These are phyloP conservation scores for Pelargonium citronellum DNA, from an alignment of 441 rosid genomes.

Conservation along the genomic window DNA sequence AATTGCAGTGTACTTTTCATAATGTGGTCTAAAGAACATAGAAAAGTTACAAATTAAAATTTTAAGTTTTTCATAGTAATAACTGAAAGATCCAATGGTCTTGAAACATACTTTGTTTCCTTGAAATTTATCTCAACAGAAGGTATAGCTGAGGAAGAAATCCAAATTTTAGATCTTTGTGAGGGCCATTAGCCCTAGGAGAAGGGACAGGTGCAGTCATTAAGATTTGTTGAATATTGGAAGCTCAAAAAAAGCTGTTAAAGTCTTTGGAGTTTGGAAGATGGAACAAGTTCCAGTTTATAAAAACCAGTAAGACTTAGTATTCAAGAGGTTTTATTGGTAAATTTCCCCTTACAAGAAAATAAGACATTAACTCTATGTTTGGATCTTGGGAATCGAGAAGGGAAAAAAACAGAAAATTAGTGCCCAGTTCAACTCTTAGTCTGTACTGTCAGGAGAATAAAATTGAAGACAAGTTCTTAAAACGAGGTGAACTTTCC, in stretches of 20 bases:
- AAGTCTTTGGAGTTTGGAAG: constrained; percentile 7
- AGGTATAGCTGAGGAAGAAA: not conserved
- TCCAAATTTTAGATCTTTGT: not conserved
- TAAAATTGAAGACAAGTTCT: constrained; percentile 6
- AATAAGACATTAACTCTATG: not conserved
- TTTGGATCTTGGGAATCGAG: too few relatives aligned
- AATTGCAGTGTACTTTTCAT: constrained; percentile 1
- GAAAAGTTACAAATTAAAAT: not conserved
- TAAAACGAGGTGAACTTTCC: not conserved
- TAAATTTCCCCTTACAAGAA: not conserved
- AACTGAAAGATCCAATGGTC: constrained; percentile 7
- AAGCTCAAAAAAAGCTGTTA: not conserved
- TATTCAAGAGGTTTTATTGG: not conserved
- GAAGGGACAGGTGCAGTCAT: not conserved
- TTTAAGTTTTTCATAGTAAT: constrained; percentile 8
- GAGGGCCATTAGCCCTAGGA: not conserved
- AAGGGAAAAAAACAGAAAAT: not conserved
- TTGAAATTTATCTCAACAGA: not conserved
- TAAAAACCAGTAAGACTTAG: not conserved
- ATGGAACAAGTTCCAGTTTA: not conserved
- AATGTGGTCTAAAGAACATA: not conserved
- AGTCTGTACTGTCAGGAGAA: not conserved
- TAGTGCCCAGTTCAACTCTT: not conserved
- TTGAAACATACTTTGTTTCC: not conserved
- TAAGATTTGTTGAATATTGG: not conserved